phyloP scores from a whole-genome alignment of 2,329 filamentous ascomycete genomes.

The Trichoderma sp. region DNA sequence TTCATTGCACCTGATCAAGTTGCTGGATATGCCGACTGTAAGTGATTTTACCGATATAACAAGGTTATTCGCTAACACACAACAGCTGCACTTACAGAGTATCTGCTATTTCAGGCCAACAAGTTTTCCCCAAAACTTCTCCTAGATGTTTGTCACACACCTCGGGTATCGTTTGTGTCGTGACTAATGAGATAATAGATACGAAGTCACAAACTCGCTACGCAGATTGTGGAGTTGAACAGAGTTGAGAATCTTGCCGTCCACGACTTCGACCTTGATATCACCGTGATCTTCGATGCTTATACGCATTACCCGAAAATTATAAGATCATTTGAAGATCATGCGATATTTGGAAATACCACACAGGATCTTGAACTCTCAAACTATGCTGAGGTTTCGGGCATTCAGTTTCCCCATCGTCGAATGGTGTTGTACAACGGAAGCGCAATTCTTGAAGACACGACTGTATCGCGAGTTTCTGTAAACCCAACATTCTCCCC shows the following conservation, averaged over 20 bases:
- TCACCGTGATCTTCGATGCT: background rate
- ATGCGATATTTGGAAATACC: background rate
- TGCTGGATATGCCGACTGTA: background rate
- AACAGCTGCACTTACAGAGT: background rate
- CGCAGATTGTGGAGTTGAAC: background rate
- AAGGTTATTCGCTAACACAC: background rate
- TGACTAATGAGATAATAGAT: background rate
- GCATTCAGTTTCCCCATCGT: background rate
- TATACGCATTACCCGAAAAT: background rate
- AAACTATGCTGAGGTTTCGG: background rate
- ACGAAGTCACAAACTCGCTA: background rate
- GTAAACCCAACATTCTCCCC: background rate
- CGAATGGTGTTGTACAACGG: background rate
- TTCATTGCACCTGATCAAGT: background rate
- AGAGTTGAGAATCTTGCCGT: background rate
- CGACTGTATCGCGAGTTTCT: background rate
- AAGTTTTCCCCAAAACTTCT: background rate
- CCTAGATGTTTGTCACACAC: background rate
- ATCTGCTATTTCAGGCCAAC: background rate
- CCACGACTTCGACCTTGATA: background rate
- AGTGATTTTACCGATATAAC: background rate
- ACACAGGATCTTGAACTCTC: background rate
- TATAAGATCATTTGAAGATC: background rate
- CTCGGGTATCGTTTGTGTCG: background rate
- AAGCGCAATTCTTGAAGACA: background rate